Conservation (phyloP, 495 filamentous ascomycete genomes). For the Aspergillus cavernicola region DNA sequence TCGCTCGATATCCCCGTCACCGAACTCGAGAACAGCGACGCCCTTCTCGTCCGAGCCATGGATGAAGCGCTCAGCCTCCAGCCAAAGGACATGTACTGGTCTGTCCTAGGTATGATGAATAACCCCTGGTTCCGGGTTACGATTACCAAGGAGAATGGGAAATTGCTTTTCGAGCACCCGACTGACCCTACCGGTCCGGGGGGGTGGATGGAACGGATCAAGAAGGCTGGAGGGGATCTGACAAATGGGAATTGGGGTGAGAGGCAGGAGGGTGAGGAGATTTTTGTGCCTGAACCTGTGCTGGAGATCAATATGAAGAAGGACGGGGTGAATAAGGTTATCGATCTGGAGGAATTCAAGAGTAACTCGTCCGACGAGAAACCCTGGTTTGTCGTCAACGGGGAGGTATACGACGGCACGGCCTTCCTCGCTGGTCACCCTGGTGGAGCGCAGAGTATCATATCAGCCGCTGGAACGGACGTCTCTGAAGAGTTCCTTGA, state of each 20-base stretch:
- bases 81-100: slow-evolving; percentile 96
- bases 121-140: slow-evolving; percentile 90
- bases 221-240: slow-evolving; percentile 79
- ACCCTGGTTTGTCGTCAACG: slow-evolving; percentile 91
- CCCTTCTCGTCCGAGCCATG: slow-evolving; percentile 84
- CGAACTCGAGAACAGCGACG: slow-evolving; percentile 60
- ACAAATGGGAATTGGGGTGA: slow-evolving; percentile 88
- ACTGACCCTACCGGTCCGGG: slow-evolving; percentile 78
- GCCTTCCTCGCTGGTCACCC: slow-evolving; percentile 81
- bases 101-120: slow-evolving; percentile 97
- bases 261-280: slow-evolving; percentile 56
- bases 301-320: slow-evolving; percentile 80
- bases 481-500: slow-evolving; percentile 91
- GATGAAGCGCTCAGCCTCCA: slow-evolving; percentile 87
- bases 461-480: slow-evolving; percentile 78
- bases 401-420: slow-evolving; percentile 90
- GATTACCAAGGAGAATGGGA: slow-evolving; percentile 66
- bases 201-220: slow-evolving; percentile 97
- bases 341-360: slow-evolving; percentile 70
- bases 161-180: slow-evolving; percentile 82
- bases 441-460: slow-evolving; percentile 85
- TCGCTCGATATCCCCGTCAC: slow-evolving; percentile 63
- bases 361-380: slow-evolving; percentile 60
- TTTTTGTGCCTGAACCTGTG: slow-evolving; percentile 37
- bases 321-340: slow-evolving; percentile 55